phyloP scores from a whole-genome alignment of 768 basidiomycete genomes.

The Xerocomellus intermedius region DNA sequence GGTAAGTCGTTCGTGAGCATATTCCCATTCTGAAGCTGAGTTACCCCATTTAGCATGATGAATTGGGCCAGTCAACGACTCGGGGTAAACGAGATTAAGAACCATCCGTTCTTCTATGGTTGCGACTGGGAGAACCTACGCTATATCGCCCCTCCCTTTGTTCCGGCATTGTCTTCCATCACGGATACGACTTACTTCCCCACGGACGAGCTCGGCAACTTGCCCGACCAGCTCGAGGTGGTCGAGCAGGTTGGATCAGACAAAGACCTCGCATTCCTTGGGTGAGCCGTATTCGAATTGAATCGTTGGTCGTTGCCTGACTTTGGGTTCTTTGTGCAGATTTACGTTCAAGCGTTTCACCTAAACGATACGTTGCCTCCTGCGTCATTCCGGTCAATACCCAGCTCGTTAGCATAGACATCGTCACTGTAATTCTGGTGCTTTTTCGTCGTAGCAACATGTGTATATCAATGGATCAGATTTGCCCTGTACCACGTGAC shows the following conservation, averaged over 20 bases:
- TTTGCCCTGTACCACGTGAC: conserved; percentile 18
- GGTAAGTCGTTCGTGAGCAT: conserved; percentile 44
- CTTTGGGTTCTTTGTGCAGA: conserved; percentile 35
- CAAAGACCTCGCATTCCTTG: conserved; percentile 67
- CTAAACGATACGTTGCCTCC: not conserved
- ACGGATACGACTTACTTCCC: conserved; percentile 98
- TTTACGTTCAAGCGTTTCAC: conserved; percentile 84
- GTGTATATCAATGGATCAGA: conserved; percentile 15
- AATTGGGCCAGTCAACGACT: conserved; percentile 76
- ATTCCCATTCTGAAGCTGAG: conserved; percentile 6
- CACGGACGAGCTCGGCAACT: conserved; percentile 83
- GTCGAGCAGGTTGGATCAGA: conserved; percentile 64
- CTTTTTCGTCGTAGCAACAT: conserved; percentile 16
- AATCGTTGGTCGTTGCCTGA: conserved; percentile 1
- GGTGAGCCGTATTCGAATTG: conserved; percentile 38
- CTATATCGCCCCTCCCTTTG: conserved; percentile 93
- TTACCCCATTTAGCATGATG: conserved; percentile 60
- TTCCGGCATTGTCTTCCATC: conserved; percentile 87
- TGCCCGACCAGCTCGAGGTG: conserved; percentile 55
- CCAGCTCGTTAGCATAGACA: conserved; percentile 29
- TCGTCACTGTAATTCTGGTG: conserved; percentile 26
- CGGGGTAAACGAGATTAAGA: conserved; percentile 83
- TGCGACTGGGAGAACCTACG: conserved; percentile 93
- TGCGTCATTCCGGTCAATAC: conserved; percentile 18
- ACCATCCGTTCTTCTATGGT: conserved; percentile 91